Evolutionary conservation across 495 filamentous ascomycete species (phyloP).

Genomic region (Neurospora sp.): DNA sequence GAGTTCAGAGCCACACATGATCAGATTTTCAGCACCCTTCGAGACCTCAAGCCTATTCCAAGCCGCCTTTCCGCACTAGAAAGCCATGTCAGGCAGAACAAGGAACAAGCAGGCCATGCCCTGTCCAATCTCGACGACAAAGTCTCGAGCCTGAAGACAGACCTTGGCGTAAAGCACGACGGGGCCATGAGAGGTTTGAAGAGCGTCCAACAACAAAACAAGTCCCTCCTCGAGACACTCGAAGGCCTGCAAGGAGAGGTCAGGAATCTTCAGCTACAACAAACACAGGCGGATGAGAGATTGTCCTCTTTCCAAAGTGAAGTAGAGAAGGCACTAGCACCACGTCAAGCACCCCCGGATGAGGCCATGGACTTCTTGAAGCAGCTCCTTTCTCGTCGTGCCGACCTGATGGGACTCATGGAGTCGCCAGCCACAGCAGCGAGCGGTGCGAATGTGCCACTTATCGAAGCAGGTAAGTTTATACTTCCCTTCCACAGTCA

Average conservation of each 20-base stretch:
- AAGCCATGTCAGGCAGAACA: conserved; percentile 3
- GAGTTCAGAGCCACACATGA: conserved; percentile 12
- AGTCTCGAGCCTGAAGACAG: conserved; percentile 3
- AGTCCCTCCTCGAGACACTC: conserved; percentile 6
- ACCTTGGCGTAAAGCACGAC: conserved; percentile 1
- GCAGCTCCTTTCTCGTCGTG: conserved; percentile 5
- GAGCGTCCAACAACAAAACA: conserved; percentile 7
- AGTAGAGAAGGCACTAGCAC: background rate
- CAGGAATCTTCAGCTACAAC: conserved; percentile 6
- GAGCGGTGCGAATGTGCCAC: background rate
- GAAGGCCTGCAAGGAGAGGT: conserved; percentile 12
- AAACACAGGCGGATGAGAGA: conserved; percentile 1
- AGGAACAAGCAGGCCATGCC: background rate
- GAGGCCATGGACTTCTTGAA: conserved; percentile 3
- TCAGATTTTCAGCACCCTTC: conserved; percentile 3
- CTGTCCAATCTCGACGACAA: conserved; percentile 6
- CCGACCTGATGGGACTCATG: conserved; percentile 7
- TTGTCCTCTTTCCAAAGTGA: conserved; percentile 7
- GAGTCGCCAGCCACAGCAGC: background rate
- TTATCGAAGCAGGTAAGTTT: background rate
- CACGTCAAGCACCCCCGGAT: background rate
- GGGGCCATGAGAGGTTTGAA: conserved; percentile 1
- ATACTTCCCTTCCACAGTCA: background rate
- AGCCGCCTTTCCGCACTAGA: conserved; percentile 5
- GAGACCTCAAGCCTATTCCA: conserved; percentile 1